Evolutionary conservation across 1,139 yeast species (phyloP), one percentile per base, ranked within the genome.

Genomic region (Meyerozyma guilliermondii): DNA sequence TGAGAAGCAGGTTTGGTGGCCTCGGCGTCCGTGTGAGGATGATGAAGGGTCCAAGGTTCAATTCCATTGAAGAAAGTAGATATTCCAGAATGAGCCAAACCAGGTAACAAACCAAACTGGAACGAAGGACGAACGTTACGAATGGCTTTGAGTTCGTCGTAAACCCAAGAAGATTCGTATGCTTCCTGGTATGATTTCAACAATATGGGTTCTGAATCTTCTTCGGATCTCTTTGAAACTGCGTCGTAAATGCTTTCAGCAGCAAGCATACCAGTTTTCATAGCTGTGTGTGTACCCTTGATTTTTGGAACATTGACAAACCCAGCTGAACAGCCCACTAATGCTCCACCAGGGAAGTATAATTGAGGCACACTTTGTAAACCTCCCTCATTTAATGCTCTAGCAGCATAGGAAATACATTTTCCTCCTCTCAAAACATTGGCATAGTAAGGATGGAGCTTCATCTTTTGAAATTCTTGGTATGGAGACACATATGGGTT

Each of bases 261-360:
- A 2, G 98, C 98, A 26, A 92, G 66, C 74, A 92, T 83, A 30
- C 98, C 98, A 9, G 94, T 76, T 62, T 91, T 92, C 79, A 92
- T 86, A 3, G 98, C 98, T 0, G 97, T 91, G 60, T 92, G 98
- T 0, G 97, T 84, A n/a, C 98, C 98, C 66, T 92, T 92, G 56
- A 92, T 86, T 62, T 92, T 92, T 38, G 98, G 97, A 38, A 92
- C 98, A 60, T 92, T 92, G 76, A 92, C 78, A 62, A 92, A 91
- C 1, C 98, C 98, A 7, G 98, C 98, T 42, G 94, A 71, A 48
- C 96, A 94, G 27, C 98, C 98, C 35, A 92, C 92, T 23, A 92
- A 68, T 6, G 89, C 82, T 43, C 98, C 98, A 43, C 98, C 98
- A 6, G 98, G 98, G 76, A 92, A 92, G 49, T 82, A 71, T 47